Base-by-base conservation (phyloP, 495 filamentous ascomycete genomes). In the Aspergillus taichungensis region DNA sequence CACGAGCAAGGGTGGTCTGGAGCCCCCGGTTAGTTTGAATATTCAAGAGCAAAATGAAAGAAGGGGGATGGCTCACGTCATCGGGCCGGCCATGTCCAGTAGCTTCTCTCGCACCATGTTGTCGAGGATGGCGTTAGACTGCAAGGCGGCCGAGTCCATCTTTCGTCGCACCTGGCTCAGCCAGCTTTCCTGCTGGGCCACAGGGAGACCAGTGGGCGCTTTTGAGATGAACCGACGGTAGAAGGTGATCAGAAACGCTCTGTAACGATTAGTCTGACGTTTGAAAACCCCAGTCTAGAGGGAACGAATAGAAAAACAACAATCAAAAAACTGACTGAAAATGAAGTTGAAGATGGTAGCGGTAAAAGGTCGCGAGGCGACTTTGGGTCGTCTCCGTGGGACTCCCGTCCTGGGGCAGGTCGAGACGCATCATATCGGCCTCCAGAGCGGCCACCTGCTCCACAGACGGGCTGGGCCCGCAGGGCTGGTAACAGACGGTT, bases 1-100 rank as follows among this genome's bases (percentile, higher is more conserved):
- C 9, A 71, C 57, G 14, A 71, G 38, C 0, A 65, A 50, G 6
- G 67, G 60, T 9, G 66, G 63, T 34, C 64, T 68, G 4, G 18
- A 37, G 14, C 37, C 5, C 30, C n/a, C 8, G 13, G 6, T 44
- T 11, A 35, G 35, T 42, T 44, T 43, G 6, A 5, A 31, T 38
- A 40, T 32, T 8, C 34, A 13, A 34, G 31, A 8, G 36, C 12
- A 11, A 27, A 32, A 12, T 11, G 37, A 8, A n/a, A 13, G 29
- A 8, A 18, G 13, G 42, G 13, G 40, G 5, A 29, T 12, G 0
- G 50, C 62, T 45, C 42, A 71, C 67, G 66, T 69, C 59, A 64
- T 62, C 28, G 59, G 61, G 6, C 49, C 40, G 13, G 60, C 56
- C 37, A 57, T 57, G 29, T 47, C 45, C 13, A 69, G 51, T 0